Conservation (phyloP, 371 early-diverging fungal species). For the Mortierella sp. region DNA sequence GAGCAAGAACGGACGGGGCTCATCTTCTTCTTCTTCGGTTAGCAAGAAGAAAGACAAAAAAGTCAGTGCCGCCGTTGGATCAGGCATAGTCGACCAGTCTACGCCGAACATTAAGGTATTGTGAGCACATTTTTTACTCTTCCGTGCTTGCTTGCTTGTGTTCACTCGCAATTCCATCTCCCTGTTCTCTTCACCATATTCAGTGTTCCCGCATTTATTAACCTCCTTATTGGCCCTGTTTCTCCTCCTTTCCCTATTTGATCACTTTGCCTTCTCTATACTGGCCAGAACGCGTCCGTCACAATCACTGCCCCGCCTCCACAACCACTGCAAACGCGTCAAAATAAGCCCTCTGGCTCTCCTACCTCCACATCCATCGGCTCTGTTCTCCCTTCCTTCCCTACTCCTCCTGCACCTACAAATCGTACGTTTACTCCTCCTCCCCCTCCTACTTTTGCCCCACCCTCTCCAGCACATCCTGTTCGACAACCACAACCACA, state of each 20-base stretch:
- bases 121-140: not conserved
- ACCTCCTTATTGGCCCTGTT: slow-evolving; percentile 1
- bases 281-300: slow-evolving; percentile 4
- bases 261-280: not conserved
- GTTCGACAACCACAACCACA: not conserved
- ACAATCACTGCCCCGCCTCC: not conserved
- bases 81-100: not conserved
- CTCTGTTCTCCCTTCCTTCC: slow-evolving; percentile 1
- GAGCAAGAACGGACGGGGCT: not conserved
- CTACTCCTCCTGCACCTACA: slow-evolving; percentile 7
- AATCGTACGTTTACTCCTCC: not conserved
- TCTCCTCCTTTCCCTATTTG: not conserved
- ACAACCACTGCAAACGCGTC: not conserved
- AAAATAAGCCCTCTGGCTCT: not conserved
- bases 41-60: not conserved
- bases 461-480: not conserved
- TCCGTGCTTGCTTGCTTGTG: not conserved
- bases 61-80: not conserved
- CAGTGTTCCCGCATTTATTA: not conserved
- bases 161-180: not conserved
- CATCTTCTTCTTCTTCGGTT: no score
- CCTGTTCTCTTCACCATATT: not conserved
- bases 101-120: slow-evolving; percentile 10
- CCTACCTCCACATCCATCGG: not conserved
- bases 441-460: not conserved